Base-by-base conservation (phyloP, 352 stramenopile species). In the Pythium pyrilobum region DNA sequence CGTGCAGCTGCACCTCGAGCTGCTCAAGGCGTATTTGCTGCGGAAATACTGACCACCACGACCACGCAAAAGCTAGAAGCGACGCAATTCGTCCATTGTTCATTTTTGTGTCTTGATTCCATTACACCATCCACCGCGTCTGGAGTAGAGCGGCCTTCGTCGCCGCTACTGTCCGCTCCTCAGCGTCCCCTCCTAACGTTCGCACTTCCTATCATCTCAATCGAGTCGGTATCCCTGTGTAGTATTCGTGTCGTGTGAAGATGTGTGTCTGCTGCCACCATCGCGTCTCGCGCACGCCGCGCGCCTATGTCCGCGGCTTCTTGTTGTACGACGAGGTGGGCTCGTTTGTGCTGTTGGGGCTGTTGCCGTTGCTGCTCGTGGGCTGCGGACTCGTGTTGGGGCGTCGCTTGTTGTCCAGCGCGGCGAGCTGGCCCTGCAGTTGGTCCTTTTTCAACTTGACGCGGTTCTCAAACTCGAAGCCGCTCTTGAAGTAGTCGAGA, bases 401-500 rank as follows among this genome's bases (percentile, higher is more conserved):
- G 51, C 78, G 77, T 50, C 81, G 81, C 68, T 92, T 92, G 56
- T 69, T 71, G 43, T 94, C 84, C 50, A 92, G 72, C 27, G 84
- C 72, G 16, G 79, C 81, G 48, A 94, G 52, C 54, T 94, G 83
- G 11, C 84, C 84, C 66, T 95, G 81, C 36, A 95, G 60, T 32
- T 95, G 85, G 50, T 95, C 81, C 47, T 91, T 90, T 71, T 95
- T 95, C 44, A 94, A 69, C 59, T 92, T 92, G 32, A 95, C 85
- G 52, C 82, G 85, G 60, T 92, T 92, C 62, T 95, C 82, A 58
- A 95, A 95, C 71, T 94, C 83, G 58, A 92, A 93, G 58, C 85
- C 85, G 66, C 83, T 92, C 71, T 95, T 95, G 48, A 95, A 95
- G 72, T 95, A 95, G 54, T 95, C 85, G 8, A 95, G 68, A 54